phyloP scores from a whole-genome alignment of 441 rosid genomes.

The Populus tomentosa region DNA sequence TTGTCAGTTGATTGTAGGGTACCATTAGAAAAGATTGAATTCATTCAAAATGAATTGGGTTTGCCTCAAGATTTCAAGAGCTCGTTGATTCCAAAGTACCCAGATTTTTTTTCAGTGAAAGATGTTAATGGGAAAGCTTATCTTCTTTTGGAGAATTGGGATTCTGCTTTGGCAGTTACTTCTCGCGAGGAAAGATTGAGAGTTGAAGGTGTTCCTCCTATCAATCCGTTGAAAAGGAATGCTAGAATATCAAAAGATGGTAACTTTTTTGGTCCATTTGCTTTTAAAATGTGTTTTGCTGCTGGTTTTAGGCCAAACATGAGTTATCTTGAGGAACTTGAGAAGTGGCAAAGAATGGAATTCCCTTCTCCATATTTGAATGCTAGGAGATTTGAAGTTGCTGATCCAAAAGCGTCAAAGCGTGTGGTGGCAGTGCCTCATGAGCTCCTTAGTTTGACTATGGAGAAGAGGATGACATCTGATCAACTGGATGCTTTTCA shows the following conservation, averaged over 20 bases:
- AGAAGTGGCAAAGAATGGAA: conserved; percentile 97
- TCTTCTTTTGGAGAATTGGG: conserved; percentile 72
- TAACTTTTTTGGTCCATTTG: conserved; percentile 60
- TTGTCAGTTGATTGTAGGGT: conserved; percentile 73
- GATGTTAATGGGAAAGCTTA: conserved; percentile 49
- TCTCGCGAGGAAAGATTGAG: conserved; percentile 54
- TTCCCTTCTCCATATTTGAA: conserved; percentile 51
- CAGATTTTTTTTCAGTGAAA: conserved; percentile 58
- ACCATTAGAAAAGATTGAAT: conserved; percentile 67
- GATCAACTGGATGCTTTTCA: conserved; percentile 69
- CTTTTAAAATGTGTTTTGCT: conserved; percentile 60
- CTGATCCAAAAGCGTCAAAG: conserved; percentile 71
- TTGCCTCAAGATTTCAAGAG: conserved; percentile 61
- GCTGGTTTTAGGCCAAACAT: conserved; percentile 76
- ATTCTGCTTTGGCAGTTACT: conserved; percentile 63
- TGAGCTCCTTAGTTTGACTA: conserved; percentile 75
- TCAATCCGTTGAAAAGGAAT: conserved; percentile 29
- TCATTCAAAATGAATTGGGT: conserved; percentile 61
- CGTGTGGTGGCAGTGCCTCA: conserved; percentile 78
- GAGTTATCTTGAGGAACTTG: conserved; percentile 53
- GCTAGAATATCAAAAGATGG: conserved; percentile 77
- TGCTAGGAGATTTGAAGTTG: conserved; percentile 62
- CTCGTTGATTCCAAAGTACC: conserved; percentile 59
- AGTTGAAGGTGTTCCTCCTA: conserved; percentile 33
- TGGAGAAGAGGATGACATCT: conserved; percentile 69